Evolutionary conservation across 805 yeast genomes (phyloP), one percentile per base, ranked within the genome.

Genomic region (Ogataea paradorogensis): DNA sequence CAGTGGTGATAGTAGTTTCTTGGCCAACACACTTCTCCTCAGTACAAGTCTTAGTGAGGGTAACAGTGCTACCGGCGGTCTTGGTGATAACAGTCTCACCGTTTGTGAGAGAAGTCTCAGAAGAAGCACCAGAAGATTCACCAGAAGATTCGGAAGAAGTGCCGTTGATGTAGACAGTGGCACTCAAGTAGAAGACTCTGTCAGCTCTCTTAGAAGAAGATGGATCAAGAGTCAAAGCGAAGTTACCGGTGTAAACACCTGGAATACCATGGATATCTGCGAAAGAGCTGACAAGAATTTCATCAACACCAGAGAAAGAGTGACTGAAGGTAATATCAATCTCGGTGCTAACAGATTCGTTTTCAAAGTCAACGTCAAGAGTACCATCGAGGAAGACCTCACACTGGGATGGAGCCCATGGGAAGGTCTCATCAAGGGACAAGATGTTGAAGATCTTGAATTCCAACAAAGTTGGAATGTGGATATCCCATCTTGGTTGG

Each of bases 11-110:
- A n/a, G 56, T 47, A 9, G 46, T 30, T 22, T 37, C 47, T 10
- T 45, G 47, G 42, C 60, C 56, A n/a, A 50, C 32, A 29, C 51
- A 47, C 29, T 22, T 28, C 34, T 37, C 43, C 31, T 46, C 48
- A 32, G 55, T 50, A 42, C 61, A 52, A 33, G 63, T 51, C 27
- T 47, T 46, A 29, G 49, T 51, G 30, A 52, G 30, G 26, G 56
- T 45, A 22, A 43, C 43, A 18, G 50, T 42, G 10, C 51, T 23
- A 1, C 29, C 34, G 25, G 52, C 46, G 27, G 51, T 47, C 38
- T 40, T 38, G 29, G 47, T 48, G 40, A 47, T 38, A 29, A 45
- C 35, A 18, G 47, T 37, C 16, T 42, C 40, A 4, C 32, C 33
- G 26, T 26, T 24, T n/a, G n/a, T n/a, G n/a, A n/a, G n/a, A n/a